A percentile compares a stretch with the other conserved stretches of the same genome.
Evolutionary conservation across 2,329 filamentous ascomycete species (phyloP).

Genomic region (Cercospora citrullina): DNA sequence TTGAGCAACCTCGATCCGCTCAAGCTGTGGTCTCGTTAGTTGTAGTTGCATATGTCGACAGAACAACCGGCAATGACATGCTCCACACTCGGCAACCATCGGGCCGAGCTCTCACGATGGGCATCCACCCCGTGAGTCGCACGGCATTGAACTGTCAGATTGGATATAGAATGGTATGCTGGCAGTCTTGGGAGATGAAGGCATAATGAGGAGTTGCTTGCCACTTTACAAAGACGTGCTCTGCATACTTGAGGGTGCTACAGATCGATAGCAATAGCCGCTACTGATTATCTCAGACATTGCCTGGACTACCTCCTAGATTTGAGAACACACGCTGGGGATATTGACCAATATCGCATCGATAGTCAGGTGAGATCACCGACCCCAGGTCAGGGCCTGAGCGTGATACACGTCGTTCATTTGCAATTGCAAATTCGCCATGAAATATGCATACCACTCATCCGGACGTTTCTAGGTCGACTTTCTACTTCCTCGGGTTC

Average conservation of each 20-base stretch:
- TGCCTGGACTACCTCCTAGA: neutral
- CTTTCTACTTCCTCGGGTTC: constrained; percentile 10
- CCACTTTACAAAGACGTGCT: neutral
- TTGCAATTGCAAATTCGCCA: too few species aligned
- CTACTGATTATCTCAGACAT: neutral
- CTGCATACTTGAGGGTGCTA: neutral
- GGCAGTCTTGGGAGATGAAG: neutral
- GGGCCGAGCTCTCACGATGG: neutral
- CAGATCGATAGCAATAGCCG: neutral
- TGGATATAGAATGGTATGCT: neutral
- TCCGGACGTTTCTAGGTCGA: neutral
- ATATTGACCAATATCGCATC: neutral
- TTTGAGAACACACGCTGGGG: neutral
- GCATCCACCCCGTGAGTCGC: neutral
- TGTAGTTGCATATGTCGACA: neutral
- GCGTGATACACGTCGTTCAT: neutral
- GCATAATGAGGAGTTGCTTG: neutral
- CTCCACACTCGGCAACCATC: neutral
- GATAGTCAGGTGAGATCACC: neutral
- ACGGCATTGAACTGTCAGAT: neutral
- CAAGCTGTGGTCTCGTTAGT: neutral
- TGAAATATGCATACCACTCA: neutral
- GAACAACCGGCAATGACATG: neutral
- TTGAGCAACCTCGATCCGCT: neutral
- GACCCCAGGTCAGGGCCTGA: neutral